Base-by-base conservation (phyloP, 208 protist genomes). In the Acanthamoeba lugdunensis region DNA sequence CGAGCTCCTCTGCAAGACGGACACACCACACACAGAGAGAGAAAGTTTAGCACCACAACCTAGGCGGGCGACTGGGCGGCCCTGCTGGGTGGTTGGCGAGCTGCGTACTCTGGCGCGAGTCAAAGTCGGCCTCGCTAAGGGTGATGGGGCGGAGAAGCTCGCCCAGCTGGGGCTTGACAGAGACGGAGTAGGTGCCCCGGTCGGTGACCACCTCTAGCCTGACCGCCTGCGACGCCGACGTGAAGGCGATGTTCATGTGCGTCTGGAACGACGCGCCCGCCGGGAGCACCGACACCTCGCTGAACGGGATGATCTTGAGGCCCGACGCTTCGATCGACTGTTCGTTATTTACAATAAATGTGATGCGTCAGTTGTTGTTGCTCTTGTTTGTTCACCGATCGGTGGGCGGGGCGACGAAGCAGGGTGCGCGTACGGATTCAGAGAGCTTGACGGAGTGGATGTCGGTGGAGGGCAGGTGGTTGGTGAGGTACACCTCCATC, bases 211-310 rank as follows among this genome's bases (percentile, higher is more conserved):
- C 84, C 84, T 69, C 84, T 14, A 67, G 23, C 61, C 23, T 63
- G 18, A 69, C 45, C 18, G 52, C 23, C 21, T 67, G 50, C 84
- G 52, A 45, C 23, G 52, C 84, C 52, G 54, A 67, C 11, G 54
- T 90, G 84, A 85, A 85, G 50, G 77, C 77, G 33, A 85, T 52
- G 77, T 58, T 85, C 77, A 85, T 85, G 48, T 61, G 50, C 8
- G 77, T 85, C 77, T 85, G 77, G 48, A 54, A 58, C 25, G 77
- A 41, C 48, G 37, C 77, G 9, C 77, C 77, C 11, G 77, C 48
- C 77, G 41, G 77, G 7, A 85, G 50, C 50, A 85, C 77, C 30
- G n/a, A 33, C 25, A 85, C 50, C 77, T 85, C 77, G 50, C 25
- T 9, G 77, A 85, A 85, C 41, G 77, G 77, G 9, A 85, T 21